Evolutionary conservation across 2,329 filamentous ascomycete genomes (phyloP), one percentile per base, ranked within the genome.

Genomic region (Fusarium oxysporum): DNA sequence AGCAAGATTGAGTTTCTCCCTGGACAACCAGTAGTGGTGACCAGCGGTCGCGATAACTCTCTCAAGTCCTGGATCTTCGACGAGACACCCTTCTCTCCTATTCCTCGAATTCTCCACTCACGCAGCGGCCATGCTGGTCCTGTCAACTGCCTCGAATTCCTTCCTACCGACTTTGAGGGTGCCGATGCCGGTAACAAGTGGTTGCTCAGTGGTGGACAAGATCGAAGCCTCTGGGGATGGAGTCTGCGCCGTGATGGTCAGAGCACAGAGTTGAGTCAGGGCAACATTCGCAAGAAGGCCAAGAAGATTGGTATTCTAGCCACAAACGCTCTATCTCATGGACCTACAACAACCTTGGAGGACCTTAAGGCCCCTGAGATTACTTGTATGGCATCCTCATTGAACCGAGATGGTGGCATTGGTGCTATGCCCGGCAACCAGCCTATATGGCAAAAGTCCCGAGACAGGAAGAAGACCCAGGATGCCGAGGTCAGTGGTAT

Each of bases 21-120:
- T 21, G 96, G 95, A 1, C 97, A 99, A 80, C 93, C 94, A 9
- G 92, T 98, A 6, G 89, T 99, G 45, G 86, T 98, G 33, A 97
- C 95, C 14, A 96, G 94, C 72, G 97, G 96, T 8, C 87, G 93
- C 53, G 96, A 99, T 81, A 99, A 99, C 82, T 94, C 95, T 14
- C 85, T 99, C 66, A 97, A 96, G 80, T 95, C 95, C 9, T 98
- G 96, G 96, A 96, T 98, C 69, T 97, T 98, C 76, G 96, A 98
- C 78, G 92, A 97, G 80, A 92, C 92, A 0, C 95, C 96, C 0
- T 97, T 97, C 80, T 96, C 93, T 1, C 91, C 95, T 0, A 88
- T 95, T 16, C 96, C 96, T 5, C 90, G 96, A 23, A 92, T 94
- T 32, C 85, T 99, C 35, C 96, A 99, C 81, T 90, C 90, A 6